These are phyloP conservation scores for Colletotrichum sp. DNA, from an alignment of 2,329 filamentous ascomycete genomes.

Conservation along the genomic window DNA sequence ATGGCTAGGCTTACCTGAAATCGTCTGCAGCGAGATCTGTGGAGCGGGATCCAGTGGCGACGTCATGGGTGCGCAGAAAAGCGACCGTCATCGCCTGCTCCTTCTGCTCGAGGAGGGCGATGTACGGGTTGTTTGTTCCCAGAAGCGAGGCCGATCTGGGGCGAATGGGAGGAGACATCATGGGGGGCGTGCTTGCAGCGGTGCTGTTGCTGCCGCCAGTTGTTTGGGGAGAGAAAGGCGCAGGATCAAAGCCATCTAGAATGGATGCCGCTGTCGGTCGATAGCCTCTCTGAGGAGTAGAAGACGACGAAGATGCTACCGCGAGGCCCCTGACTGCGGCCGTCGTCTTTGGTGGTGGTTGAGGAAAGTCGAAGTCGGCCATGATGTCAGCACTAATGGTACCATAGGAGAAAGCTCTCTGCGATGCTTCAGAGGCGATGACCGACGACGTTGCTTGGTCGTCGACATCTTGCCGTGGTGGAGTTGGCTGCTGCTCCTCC, in stretches of 20 bases:
- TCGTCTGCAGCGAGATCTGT: constrained; percentile 31
- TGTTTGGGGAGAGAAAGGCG: constrained; percentile 6
- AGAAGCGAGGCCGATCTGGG: not conserved
- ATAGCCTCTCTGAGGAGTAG: not conserved
- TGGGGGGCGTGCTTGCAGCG: constrained; percentile 6
- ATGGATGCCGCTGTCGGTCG: constrained; percentile 16
- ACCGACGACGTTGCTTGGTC: not conserved
- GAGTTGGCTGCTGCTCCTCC: not conserved
- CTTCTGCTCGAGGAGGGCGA: constrained; percentile 32
- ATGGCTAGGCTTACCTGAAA: constrained; percentile 30
- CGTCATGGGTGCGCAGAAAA: constrained; percentile 32
- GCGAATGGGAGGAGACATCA: constrained; percentile 24
- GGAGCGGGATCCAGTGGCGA: constrained; percentile 7
- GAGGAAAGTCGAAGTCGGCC: constrained; percentile 9
- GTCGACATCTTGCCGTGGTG: not conserved
- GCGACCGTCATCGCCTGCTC: constrained; percentile 34
- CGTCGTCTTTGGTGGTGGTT: not conserved
- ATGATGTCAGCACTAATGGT: constrained; percentile 17
- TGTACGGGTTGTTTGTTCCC: constrained; percentile 31
- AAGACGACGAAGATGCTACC: not conserved
- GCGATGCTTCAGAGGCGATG: not conserved
- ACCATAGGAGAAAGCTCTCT: constrained; percentile 9
- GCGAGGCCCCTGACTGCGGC: not conserved
- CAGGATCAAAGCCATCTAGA: constrained; percentile 14
- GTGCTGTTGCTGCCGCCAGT: constrained; percentile 4